These are phyloP conservation scores for Saccharomycopsis fibuligera DNA, from an alignment of 805 yeast species.

Conservation along the genomic window DNA sequence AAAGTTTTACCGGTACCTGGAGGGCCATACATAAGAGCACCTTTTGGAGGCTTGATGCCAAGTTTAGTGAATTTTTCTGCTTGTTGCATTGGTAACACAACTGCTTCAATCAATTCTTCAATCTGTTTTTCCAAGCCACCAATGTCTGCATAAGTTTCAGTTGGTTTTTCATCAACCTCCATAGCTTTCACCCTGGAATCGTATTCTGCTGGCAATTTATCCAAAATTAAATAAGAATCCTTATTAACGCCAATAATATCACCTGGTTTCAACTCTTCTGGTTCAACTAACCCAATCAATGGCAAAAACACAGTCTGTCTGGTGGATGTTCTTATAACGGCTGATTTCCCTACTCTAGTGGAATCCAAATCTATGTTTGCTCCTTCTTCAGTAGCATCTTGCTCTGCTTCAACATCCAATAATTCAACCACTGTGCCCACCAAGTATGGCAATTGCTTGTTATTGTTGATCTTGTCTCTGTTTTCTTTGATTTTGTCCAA, in stretches of 20 bases:
- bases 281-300: conserved; percentile 90
- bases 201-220: conserved; percentile 93
- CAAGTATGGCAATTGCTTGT: conserved; percentile 89
- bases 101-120: conserved; percentile 97
- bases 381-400: conserved; percentile 81
- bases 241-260: conserved; percentile 97
- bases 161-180: conserved; percentile 99
- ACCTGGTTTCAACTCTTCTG: conserved; percentile 88
- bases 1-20: conserved; percentile 99
- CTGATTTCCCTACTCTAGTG: conserved; percentile 89
- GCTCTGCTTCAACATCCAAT: conserved; percentile 79
- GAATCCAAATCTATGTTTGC: conserved; percentile 93
- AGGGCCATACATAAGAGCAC: conserved; percentile 98
- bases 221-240: conserved; percentile 88
- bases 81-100: conserved; percentile 96
- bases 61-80: conserved; percentile 90
- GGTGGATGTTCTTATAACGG: conserved; percentile 95
- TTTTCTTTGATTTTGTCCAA: conserved; percentile 90
- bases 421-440: conserved; percentile 97
- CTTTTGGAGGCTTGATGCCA: conserved; percentile 97
- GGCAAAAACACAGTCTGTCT: conserved; percentile 97
- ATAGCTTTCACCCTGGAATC: conserved; percentile 97
- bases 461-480: conserved; percentile 91
- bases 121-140: conserved; percentile 98
- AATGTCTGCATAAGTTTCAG: conserved; percentile 93